Conservation (phyloP, 2,329 filamentous ascomycete species). For the Blastomyces emzantsi region DNA sequence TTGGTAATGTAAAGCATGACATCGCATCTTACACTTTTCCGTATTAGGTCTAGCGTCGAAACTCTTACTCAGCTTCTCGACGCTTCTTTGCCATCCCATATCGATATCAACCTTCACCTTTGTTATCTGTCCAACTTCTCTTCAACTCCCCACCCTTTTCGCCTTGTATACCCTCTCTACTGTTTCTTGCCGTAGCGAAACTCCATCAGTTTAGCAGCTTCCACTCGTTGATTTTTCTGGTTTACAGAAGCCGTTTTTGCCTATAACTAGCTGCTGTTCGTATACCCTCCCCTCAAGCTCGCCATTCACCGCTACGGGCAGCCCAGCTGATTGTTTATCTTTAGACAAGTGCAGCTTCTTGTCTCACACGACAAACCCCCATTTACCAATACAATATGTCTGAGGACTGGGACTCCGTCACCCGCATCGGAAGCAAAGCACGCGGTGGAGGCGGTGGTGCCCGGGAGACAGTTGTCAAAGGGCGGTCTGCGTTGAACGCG, state of each 20-base stretch:
- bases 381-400: conserved; percentile 4
- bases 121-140: background rate
- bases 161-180: background rate
- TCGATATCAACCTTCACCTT: conserved; percentile 3
- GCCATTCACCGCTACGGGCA: background rate
- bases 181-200: background rate
- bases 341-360: background rate
- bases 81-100: conserved; percentile 6
- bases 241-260: background rate
- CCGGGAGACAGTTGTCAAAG: conserved; percentile 82
- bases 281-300: background rate
- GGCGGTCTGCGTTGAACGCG: conserved; percentile 77
- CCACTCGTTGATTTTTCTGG: background rate
- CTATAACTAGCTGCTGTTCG: background rate
- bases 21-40: background rate
- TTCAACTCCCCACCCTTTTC: background rate
- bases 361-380: background rate
- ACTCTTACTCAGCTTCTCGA: conserved; percentile 1
- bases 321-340: background rate
- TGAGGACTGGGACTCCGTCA: conserved; percentile 78
- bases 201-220: background rate
- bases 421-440: conserved; percentile 87
- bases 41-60: conserved; percentile 4
- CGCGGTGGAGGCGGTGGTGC: conserved; percentile 54
- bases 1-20: background rate